Evolutionary conservation across 2,329 filamentous ascomycete genomes (phyloP), one percentile per base, ranked within the genome.

Genomic region (Elsinoe ampelina): DNA sequence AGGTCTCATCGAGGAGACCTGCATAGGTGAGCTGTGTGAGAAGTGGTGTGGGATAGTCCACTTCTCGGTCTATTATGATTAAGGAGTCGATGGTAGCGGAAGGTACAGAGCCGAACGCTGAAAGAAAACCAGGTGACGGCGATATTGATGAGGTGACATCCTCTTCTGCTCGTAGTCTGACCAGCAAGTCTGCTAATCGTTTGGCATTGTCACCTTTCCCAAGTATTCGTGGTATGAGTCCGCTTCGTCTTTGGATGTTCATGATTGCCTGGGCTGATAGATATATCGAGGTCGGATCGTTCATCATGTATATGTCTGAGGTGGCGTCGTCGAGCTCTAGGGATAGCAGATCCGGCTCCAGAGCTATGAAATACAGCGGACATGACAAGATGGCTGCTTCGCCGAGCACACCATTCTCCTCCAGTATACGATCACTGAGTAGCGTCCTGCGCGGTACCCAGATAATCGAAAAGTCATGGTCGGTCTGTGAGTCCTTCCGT

Each of bases 1-100:
- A 95, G 13, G 93, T 80, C 69, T 98, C 93, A 66, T 98, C 95
- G 55, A 98, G 86, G 22, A 98, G 77, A 2, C 93, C 93, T 72
- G 98, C 92, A 66, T 98, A 98, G 1, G 93, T 98, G 60, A 98
- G 76, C 69, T 98, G 93, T 0, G 92, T 97, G 55, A 98, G 83
- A 13, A 98, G 78, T 0, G 87, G 86, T 1, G 93, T 96, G 13
- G 92, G 89, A 65, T 93, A 90, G 70, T 98, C 93, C 57, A 95
- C 86, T 68, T 96, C 91, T 51, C 93, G 87, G 70, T 98, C 93
- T 57, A 98, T 90, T 59, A 98, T 87, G 65, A 98, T 91, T 59
- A 96, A 77, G 66, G 86, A 95, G 70, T 98, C 93, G 48, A 90
- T 87, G 5, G 84, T 85, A 10, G 86, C 86, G 70, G 93, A 97